Conservation (phyloP, 2,329 filamentous ascomycete genomes). For the Claviceps pazoutovae region DNA sequence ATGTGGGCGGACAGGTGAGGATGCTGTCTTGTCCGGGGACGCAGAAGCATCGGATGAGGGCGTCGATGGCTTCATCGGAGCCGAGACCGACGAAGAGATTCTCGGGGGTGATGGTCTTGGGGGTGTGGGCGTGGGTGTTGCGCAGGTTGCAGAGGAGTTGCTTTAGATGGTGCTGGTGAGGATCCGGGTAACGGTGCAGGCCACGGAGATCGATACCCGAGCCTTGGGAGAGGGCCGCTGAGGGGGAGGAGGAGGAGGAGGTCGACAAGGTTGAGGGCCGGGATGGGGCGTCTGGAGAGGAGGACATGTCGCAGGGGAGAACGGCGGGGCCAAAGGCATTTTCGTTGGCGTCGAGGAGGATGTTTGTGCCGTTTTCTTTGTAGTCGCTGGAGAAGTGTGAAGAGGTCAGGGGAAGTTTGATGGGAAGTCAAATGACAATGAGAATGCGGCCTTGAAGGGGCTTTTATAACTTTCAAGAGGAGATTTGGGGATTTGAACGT, state of each 20-base stretch:
- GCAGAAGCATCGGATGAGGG: constrained; percentile 86
- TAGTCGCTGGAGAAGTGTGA: constrained; percentile 56
- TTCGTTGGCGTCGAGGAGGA: constrained; percentile 35
- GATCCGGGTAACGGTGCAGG: constrained; percentile 90
- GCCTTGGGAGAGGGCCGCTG: constrained; percentile 13
- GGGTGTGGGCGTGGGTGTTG: constrained; percentile 71
- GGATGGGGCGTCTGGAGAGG: constrained; percentile 34
- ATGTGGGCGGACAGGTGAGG: constrained; percentile 88
- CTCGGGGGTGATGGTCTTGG: constrained; percentile 57
- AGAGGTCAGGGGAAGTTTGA: constrained; percentile 5
- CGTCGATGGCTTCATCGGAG: constrained; percentile 94
- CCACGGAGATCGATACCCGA: constrained; percentile 55
- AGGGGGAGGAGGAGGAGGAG: constrained; percentile 20
- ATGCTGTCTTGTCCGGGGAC: constrained; percentile 76
- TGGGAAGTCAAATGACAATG: neutral
- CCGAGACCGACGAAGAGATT: constrained; percentile 93
- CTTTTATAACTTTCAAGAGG: neutral
- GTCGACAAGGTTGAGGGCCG: constrained; percentile 48
- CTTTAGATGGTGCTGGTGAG: constrained; percentile 82
- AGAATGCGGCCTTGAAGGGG: neutral
- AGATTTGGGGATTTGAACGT: constrained; percentile 9
- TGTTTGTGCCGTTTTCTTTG: constrained; percentile 93
- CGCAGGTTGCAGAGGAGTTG: constrained; percentile 73
- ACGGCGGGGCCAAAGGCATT: too few species aligned
- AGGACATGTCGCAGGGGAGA: too few species aligned